These are phyloP conservation scores for Colletotrichum sp. DNA, from an alignment of 2,329 filamentous ascomycete species.

Conservation along the genomic window DNA sequence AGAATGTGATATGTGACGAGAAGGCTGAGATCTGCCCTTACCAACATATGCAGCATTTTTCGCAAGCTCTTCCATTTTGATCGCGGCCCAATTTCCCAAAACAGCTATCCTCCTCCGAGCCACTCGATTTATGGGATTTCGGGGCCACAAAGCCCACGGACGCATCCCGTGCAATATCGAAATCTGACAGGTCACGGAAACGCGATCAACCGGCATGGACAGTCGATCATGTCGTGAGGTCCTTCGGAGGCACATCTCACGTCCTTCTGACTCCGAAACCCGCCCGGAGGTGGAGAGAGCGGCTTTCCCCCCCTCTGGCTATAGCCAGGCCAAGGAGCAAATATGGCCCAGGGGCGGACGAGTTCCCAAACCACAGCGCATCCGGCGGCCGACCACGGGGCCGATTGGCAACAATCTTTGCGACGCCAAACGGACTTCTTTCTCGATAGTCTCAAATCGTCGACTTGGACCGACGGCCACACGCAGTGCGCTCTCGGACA, in stretches of 20 bases:
- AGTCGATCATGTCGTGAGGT: constrained; percentile 5
- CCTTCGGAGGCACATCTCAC: not conserved
- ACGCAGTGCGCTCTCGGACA: not conserved
- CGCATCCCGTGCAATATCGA: not conserved
- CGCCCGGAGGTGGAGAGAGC: not conserved
- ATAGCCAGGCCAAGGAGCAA: not conserved
- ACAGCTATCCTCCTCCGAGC: not conserved
- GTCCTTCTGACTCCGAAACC: not conserved
- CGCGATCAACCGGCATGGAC: constrained; percentile 19
- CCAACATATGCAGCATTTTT: constrained; percentile 1
- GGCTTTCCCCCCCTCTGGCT: not conserved
- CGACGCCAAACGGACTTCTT: constrained; percentile 2
- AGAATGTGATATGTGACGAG: constrained; percentile 10
- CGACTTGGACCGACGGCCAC: not conserved
- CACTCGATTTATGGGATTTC: not conserved
- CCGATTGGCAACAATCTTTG: constrained; percentile 1
- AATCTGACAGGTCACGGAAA: constrained; percentile 15
- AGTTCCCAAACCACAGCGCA: not conserved
- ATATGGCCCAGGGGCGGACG: not conserved
- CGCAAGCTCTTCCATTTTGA: constrained; percentile 22
- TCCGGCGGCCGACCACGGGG: not conserved
- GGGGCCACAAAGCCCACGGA: not conserved
- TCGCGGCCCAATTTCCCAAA: constrained; percentile 17
- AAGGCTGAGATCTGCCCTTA: constrained; percentile 9
- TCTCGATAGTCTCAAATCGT: not conserved